phyloP scores from a whole-genome alignment of 805 yeast genomes.

The Candida dajiaensis region DNA sequence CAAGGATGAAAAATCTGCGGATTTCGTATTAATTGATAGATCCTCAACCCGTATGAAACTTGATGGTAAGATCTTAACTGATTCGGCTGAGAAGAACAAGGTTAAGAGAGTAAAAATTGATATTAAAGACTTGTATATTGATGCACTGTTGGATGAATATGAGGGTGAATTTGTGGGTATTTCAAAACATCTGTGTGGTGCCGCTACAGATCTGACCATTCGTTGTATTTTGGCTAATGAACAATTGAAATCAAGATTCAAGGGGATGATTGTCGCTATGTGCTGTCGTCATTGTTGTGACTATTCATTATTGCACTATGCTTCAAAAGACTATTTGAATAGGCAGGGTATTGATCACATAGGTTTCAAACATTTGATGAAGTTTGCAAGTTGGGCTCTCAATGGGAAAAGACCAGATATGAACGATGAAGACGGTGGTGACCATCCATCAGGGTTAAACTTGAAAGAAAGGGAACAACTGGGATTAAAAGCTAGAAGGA shows the following conservation, averaged over 20 bases:
- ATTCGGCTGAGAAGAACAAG: constrained; percentile 29
- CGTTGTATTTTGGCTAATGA: constrained; percentile 48
- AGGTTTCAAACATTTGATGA: constrained; percentile 46
- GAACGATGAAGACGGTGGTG: constrained; percentile 31
- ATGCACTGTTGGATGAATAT: constrained; percentile 32
- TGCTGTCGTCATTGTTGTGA: constrained; percentile 87
- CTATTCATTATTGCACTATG: constrained; percentile 45
- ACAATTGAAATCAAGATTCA: constrained; percentile 25
- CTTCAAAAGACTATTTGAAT: constrained; percentile 12
- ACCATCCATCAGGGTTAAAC: constrained; percentile 42
- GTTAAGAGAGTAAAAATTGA: constrained; percentile 61
- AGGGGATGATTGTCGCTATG: constrained; percentile 78
- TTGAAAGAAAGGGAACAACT: constrained; percentile 45
- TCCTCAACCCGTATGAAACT: constrained; percentile 73
- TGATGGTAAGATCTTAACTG: constrained; percentile 62
- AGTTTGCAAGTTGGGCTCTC: constrained; percentile 86
- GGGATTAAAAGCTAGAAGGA: constrained; percentile 65
- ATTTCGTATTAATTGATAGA: constrained; percentile 66
- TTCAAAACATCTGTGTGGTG: constrained; percentile 90
- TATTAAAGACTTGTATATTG: constrained; percentile 67
- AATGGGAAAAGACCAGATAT: constrained; percentile 49
- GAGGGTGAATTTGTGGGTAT: constrained; percentile 44
- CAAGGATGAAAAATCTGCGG: constrained; percentile 17
- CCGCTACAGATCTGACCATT: constrained; percentile 84
- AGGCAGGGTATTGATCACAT: constrained; percentile 22